Conservation (phyloP, 768 basidiomycete species). For the Tulasnella sp. region DNA sequence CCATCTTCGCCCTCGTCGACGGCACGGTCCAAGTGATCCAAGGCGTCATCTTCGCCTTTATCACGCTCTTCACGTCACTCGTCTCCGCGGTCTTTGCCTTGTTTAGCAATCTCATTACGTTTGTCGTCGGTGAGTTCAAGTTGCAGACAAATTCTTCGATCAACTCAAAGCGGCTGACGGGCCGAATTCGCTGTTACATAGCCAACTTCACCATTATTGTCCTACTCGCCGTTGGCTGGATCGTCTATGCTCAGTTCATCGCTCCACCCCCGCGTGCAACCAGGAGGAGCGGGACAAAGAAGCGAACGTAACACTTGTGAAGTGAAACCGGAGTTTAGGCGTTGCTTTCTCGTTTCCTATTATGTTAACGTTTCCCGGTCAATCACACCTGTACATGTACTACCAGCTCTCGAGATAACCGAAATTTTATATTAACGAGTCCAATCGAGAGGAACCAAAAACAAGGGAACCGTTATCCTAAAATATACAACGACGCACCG, state of each 20-base stretch:
- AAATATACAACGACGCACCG: neutral
- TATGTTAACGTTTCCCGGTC: neutral
- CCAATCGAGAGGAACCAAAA: neutral
- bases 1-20: conserved; percentile 4
- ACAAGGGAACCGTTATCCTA: neutral
- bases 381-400: neutral
- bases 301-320: neutral
- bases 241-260: neutral
- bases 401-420: neutral
- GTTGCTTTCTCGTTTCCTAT: neutral
- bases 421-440: neutral
- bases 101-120: neutral
- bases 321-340: no score
- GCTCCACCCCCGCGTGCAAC: neutral
- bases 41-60: neutral
- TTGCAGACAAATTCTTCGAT: no score
- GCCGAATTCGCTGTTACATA: neutral
- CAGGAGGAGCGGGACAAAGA: neutral
- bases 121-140: neutral
- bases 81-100: neutral
- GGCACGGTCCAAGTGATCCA: neutral
- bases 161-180: neutral
- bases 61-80: conserved; percentile 3
- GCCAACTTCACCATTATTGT: neutral
- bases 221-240: neutral